Evolutionary conservation across 2,329 filamentous ascomycete species (phyloP), one percentile per base, ranked within the genome.

Genomic region (Fusarium dlaminii): DNA sequence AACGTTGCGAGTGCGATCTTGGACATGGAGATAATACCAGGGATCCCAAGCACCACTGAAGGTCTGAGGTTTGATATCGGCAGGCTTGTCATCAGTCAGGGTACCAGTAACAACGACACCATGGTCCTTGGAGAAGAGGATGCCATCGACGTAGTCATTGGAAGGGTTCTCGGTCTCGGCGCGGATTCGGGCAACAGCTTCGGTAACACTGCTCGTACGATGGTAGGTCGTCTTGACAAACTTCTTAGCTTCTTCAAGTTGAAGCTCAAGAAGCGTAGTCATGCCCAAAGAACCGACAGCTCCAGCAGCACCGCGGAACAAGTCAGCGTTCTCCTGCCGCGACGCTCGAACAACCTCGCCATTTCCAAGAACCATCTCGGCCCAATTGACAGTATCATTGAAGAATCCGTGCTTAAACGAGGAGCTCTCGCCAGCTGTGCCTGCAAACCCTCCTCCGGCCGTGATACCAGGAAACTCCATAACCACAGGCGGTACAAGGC

Each of bases 401-500:
- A 93, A 93, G 74, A 90, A 89, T 8, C 91, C 91, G 75, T 92
- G 85, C 61, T 88, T 90, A 79, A 92, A 93, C 14, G 89, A 91
- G 75, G 89, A 91, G 81, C 90, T 92, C 81, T 93, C 91, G 18
- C 91, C 91, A 9, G 90, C 88, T 2, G 89, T 91, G 4, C 91
- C 83, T 40, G 90, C 88, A 80, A 91, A 93, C 5, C 89, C 91
- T 42, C 91, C 91, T 37, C 91, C 91, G 5, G 88, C 89, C 1
- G 91, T 93, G 78, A 93, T 93, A 30, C 90, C 91, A 2, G 90
- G 91, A 61, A 93, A 92, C 78, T 93, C 91, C 88, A 91, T 92
- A 14, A 93, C 90, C 1, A 93, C 90, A 0, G 89, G 89, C 3
- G 91, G 90, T 5, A 93, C 83, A 1, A 93, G 83, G 2, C 86